A percentile compares a stretch with the other conserved stretches of the same genome.
phyloP scores from a whole-genome alignment of 2,329 filamentous ascomycete species.

The Chalaropsis ovoidea region DNA sequence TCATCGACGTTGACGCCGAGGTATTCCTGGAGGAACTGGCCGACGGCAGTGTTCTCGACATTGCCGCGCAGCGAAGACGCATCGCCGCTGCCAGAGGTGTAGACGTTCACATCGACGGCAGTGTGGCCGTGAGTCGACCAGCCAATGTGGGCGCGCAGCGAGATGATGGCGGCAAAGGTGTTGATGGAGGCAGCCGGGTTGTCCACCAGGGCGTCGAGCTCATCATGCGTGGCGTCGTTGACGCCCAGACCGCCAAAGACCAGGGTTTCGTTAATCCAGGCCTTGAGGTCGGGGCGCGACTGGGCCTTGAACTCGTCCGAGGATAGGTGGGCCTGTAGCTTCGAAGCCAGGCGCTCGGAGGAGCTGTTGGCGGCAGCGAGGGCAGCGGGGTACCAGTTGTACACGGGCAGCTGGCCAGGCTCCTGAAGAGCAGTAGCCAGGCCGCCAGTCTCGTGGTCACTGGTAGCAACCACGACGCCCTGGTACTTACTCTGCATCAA shows the following conservation, averaged over 20 bases:
- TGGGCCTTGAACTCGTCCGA: conserved; percentile 28
- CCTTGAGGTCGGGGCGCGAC: conserved; percentile 38
- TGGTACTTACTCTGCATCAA: conserved; percentile 62
- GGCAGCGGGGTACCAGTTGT: conserved; percentile 70
- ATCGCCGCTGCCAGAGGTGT: conserved; percentile 60
- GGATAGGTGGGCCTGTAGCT: conserved; percentile 52
- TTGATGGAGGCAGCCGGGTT: conserved; percentile 45
- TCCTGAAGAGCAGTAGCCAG: conserved; percentile 66
- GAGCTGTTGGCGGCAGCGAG: conserved; percentile 69
- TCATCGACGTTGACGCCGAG: conserved; percentile 67
- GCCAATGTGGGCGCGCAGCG: conserved; percentile 74
- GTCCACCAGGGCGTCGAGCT: conserved; percentile 57
- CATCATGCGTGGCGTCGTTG: conserved; percentile 56
- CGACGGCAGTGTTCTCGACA: conserved; percentile 89
- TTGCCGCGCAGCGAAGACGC: conserved; percentile 64
- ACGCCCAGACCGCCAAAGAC: conserved; percentile 66
- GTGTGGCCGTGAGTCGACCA: conserved; percentile 93
- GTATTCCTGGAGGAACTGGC: conserved; percentile 68
- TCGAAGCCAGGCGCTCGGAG: conserved; percentile 56
- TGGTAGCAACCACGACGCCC: conserved; percentile 77
- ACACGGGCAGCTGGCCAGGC: conserved; percentile 45
- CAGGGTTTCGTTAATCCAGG: conserved; percentile 59
- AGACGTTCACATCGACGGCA: conserved; percentile 93
- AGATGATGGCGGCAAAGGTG: conserved; percentile 75
- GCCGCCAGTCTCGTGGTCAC: conserved; percentile 93